These are phyloP conservation scores for Neltuma alba DNA, from an alignment of 306 rosid genomes.

Conservation along the genomic window DNA sequence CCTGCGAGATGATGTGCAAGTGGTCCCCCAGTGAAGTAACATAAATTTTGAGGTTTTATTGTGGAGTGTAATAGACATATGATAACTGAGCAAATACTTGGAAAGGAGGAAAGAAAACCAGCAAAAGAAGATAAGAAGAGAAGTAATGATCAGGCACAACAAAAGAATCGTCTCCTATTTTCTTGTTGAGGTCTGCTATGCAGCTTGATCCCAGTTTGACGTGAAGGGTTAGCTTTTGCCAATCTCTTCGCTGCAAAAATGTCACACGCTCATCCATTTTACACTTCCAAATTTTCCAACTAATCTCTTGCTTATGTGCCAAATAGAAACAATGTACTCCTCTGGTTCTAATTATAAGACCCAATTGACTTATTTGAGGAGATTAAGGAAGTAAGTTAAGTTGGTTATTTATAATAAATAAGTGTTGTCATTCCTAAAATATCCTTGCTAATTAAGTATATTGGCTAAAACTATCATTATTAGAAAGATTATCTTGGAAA, in stretches of 20 bases:
- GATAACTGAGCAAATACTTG: neutral
- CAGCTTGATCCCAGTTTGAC: constrained; percentile 67
- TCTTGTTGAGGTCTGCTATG: constrained; percentile 55
- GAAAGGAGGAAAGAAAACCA: neutral
- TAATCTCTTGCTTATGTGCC: neutral
- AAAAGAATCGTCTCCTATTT: constrained; percentile 59
- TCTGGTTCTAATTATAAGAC: too few species aligned
- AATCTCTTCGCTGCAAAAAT: constrained; percentile 68
- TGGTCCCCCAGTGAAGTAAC: neutral
- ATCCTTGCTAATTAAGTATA: too few species aligned
- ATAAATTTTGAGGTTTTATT: neutral
- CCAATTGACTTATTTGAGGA: too few species aligned
- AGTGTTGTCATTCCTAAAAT: too few species aligned
- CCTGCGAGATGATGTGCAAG: neutral
- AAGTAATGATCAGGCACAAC: constrained; percentile 54
- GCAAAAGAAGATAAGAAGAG: neutral
- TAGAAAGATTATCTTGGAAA: too few species aligned
- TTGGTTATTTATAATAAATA: too few species aligned
- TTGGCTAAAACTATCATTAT: too few species aligned
- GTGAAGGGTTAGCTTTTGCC: constrained; percentile 74
- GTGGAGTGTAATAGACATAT: constrained; percentile 2
- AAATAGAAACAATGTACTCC: too few species aligned
- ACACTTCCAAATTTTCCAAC: neutral
- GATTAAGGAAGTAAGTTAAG: too few species aligned
- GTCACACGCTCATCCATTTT: neutral